Evolutionary conservation across 345 rosid species (phyloP).

Genomic region (Populus nigra): DNA sequence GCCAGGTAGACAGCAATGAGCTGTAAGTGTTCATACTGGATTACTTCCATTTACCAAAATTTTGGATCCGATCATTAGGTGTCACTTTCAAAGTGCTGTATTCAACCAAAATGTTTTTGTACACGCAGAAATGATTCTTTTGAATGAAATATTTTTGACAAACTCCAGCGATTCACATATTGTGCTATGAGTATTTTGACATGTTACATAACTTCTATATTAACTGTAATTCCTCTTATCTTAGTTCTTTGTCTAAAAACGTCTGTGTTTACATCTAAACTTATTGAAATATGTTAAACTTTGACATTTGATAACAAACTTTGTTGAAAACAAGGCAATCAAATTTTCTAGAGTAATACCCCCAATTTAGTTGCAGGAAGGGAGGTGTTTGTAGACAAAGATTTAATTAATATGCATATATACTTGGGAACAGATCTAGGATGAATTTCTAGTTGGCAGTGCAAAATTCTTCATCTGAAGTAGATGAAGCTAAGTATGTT

Average conservation of each 20-base stretch:
- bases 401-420: background rate
- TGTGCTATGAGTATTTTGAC: background rate
- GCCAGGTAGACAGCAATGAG: constrained; percentile 26
- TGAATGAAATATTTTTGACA: background rate
- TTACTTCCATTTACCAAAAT: constrained; percentile 19
- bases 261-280: background rate
- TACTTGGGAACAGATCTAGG: background rate
- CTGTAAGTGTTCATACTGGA: constrained; percentile 33
- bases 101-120: constrained; percentile 27
- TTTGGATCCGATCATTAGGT: constrained; percentile 22
- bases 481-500: background rate
- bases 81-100: constrained; percentile 24
- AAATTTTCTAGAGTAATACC: background rate
- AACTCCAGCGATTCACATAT: background rate
- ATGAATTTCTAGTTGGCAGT: background rate
- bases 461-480: background rate
- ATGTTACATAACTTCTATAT: background rate
- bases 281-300: background rate
- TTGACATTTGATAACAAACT: background rate
- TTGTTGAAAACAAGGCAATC: background rate
- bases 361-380: background rate
- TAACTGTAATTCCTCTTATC: background rate
- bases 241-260: background rate
- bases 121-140: constrained; percentile 23
- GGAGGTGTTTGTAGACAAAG: background rate